Conservation (phyloP, 2,329 filamentous ascomycete species). For the Cercospora citrullina region DNA sequence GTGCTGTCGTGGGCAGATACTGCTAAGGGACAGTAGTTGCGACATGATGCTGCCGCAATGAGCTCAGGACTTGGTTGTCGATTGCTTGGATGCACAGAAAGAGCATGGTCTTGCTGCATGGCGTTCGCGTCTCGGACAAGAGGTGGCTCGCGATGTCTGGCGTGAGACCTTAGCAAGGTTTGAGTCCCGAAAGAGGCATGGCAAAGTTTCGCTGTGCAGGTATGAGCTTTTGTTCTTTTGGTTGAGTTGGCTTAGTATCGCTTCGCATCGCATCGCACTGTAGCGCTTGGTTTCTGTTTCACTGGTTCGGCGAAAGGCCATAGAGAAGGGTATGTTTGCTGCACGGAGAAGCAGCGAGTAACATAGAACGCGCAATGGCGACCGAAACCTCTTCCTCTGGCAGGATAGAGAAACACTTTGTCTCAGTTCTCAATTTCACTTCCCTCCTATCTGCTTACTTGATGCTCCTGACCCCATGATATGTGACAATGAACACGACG, state of each 20-base stretch:
- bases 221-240: background rate
- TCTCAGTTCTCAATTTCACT: no score
- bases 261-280: background rate
- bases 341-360: background rate
- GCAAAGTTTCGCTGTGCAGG: background rate
- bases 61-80: background rate
- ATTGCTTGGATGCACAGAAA: background rate
- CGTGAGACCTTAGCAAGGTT: background rate
- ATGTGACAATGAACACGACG: no score
- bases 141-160: background rate
- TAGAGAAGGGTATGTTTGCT: background rate
- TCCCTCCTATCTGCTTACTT: no score
- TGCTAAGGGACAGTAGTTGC: conserved; percentile 14
- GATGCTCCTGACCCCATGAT: no score
- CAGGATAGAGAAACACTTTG: background rate
- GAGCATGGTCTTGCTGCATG: background rate
- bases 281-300: background rate
- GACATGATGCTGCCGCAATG: background rate
- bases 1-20: conserved; percentile 21
- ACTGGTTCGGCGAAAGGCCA: background rate
- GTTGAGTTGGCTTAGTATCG: background rate
- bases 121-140: background rate
- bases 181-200: background rate
- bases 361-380: background rate
- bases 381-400: background rate